These are phyloP conservation scores for Amanita inopinata DNA, from an alignment of 768 basidiomycete species.

Conservation along the genomic window DNA sequence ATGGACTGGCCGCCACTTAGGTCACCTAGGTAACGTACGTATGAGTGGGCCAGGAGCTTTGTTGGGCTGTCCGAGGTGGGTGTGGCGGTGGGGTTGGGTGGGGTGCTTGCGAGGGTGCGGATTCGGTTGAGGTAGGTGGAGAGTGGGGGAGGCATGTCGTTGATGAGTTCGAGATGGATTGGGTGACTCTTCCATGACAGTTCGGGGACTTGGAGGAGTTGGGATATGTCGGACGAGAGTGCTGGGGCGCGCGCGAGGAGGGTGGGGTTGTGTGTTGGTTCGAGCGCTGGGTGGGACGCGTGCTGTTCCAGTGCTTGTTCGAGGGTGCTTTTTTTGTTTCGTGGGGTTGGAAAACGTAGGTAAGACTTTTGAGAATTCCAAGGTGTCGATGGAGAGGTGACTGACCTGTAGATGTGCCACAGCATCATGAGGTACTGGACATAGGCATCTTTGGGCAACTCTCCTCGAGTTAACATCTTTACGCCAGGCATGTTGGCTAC, in stretches of 20 bases:
- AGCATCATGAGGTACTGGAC: slow-evolving; percentile 65
- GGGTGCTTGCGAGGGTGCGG: slow-evolving; percentile 30
- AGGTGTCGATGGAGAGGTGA: too few relatives aligned
- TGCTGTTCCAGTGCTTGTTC: slow-evolving; percentile 51
- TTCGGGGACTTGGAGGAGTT: slow-evolving; percentile 44
- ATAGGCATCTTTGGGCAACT: slow-evolving; percentile 56
- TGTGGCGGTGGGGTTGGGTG: neutral
- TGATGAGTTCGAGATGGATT: slow-evolving; percentile 35
- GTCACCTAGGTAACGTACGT: slow-evolving; percentile 79
- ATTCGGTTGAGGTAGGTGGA: slow-evolving; percentile 46
- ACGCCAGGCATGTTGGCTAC: slow-evolving; percentile 52
- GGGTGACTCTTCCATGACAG: slow-evolving; percentile 48
- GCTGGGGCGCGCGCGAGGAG: slow-evolving; percentile 52
- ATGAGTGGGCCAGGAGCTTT: slow-evolving; percentile 64
- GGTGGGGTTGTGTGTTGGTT: slow-evolving; percentile 62
- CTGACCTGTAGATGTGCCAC: slow-evolving; percentile 73
- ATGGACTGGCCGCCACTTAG: slow-evolving; percentile 72
- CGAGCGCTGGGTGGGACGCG: slow-evolving; percentile 49
- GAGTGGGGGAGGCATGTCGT: slow-evolving; percentile 38
- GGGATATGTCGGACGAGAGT: slow-evolving; percentile 58
- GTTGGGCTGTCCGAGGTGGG: slow-evolving; percentile 10
- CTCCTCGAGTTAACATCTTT: slow-evolving; percentile 44
- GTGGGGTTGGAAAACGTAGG: too few relatives aligned
- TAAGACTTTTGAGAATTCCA: too few relatives aligned
- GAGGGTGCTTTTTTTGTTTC: too few relatives aligned